Evolutionary conservation across 2,329 filamentous ascomycete species (phyloP), one percentile per base, ranked within the genome.

Genomic region (Nemania serpens): DNA sequence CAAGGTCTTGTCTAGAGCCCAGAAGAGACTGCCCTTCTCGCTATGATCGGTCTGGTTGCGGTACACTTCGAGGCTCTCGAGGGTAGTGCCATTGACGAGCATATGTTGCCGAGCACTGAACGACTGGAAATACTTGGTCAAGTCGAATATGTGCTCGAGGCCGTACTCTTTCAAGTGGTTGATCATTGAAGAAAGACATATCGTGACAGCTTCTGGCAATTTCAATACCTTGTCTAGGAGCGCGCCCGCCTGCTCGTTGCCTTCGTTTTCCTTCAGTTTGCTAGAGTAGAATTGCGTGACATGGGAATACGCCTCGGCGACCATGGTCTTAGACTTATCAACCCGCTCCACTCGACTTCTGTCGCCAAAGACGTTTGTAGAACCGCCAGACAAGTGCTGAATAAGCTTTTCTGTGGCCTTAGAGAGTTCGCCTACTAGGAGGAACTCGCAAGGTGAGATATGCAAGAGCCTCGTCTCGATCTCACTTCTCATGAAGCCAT

Each of bases 181-280:
- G 69, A 99, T 98, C 93, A 99, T 97, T 11, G 93, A 91, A 3
- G 95, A 97, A 13, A 99, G 82, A 75, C 95, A 99, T 42, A 97
- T 88, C 0, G 90, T 97, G 39, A 97, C 91, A 45, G 90, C 83
- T 69, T 96, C 91, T 0, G 94, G 90, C 12, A 99, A 82, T 64
- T 88, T 88, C 58, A 98, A 82, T 36, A 97, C 91, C 69, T 92
- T 94, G 70, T 97, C 91, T 2, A 99, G 83, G 1, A 97, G 81
- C 33, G 84, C 82, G 41, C 83, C 85, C 1, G 87, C 83, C 18
- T 81, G 78, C 20, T 84, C 80, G 20, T 88, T 82, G 37, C 79
- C 79, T 66, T 81, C 74, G 47, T 82, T 79, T 12, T 84, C 79
- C 71, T 91, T 91, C 73, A 95, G 80, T 76, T 93, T 96, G 42